Conservation (phyloP, 2,329 filamentous ascomycete species). For the Plectosphaerella plurivora region DNA sequence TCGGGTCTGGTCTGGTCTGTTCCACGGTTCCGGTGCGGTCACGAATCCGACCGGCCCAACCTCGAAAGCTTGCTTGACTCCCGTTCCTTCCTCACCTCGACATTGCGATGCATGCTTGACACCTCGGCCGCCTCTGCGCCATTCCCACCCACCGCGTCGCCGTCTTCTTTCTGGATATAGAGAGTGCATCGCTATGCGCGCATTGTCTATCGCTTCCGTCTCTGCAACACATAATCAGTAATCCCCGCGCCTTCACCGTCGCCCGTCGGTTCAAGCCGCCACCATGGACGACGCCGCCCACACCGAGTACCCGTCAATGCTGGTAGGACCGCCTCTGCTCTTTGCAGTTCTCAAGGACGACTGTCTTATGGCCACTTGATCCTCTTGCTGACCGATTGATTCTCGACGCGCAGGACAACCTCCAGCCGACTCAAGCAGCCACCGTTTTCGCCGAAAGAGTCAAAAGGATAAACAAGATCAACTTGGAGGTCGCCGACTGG, state of each 20-base stretch:
- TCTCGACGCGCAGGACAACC: conserved; percentile 54
- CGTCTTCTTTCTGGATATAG: conserved; percentile 8
- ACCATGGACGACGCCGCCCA: conserved; percentile 74
- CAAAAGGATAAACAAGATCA: conserved; percentile 79
- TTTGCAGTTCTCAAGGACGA: conserved; percentile 7
- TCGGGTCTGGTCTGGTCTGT: too few species aligned
- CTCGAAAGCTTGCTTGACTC: too few species aligned
- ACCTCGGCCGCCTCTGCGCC: conserved; percentile 6
- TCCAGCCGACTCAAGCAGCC: conserved; percentile 80
- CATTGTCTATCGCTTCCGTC: conserved; percentile 8
- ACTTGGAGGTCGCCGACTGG: conserved; percentile 93
- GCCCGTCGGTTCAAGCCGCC: conserved; percentile 9
- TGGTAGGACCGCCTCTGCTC: conserved; percentile 59
- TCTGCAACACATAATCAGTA: conserved; percentile 9
- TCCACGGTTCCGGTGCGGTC: too few species aligned
- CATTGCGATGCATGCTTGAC: conserved; percentile 8
- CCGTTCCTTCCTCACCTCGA: too few species aligned
- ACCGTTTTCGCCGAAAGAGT: conserved; percentile 81
- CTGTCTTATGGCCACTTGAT: not conserved
- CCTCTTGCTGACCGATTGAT: not conserved
- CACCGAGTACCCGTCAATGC: conserved; percentile 88
- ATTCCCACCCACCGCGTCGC: not conserved
- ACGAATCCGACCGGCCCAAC: too few species aligned
- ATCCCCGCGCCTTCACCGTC: conserved; percentile 9
- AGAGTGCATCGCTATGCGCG: conserved; percentile 14